Evolutionary conservation across 768 basidiomycete species (phyloP), one percentile per base, ranked within the genome.

Genomic region (Kwoniella europaea): DNA sequence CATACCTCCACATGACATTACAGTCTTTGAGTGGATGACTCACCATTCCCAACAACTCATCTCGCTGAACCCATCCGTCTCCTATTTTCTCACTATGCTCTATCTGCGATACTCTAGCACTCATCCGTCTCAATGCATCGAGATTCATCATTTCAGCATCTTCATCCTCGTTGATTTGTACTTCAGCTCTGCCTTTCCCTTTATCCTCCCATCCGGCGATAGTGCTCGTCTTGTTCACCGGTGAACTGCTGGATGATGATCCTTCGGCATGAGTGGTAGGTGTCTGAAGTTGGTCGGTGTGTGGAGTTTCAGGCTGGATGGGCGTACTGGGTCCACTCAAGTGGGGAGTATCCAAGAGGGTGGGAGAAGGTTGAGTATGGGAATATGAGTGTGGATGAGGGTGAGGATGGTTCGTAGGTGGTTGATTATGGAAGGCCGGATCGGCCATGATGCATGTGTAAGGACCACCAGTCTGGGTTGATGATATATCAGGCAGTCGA

Each of bases 81-180:
- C 43, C 54, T 35, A 1, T 61, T 20, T 9, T 43, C 27, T 52
- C 57, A 7, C 3, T 5, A 35, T 18, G 22, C 22, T 71, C 73
- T 13, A 72, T 62, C 16, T 63, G 63, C 24, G 52, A 27, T 13
- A 71, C 24, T 62, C 73, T 71, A 16, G 52, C 63, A 22, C 53
- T 67, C 58, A 72, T 69, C 27, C 35, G 56, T 46, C 56, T 55
- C 60, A 76, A 27, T 5, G 42, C 64, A 6, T 74, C 71, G 7
- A 59, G 15, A 60, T 74, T 68, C 20, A 69, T 5, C 41, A 63
- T 10, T 24, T 41, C 58, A 9, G 53, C 67, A 3, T 43, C 67
- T 13, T 22, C 35, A 7, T 62, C 56, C 4, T 43, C 65, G 3
- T n/a, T 15, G 41, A 5, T 10, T 15, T 16, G 18, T 16, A 20